These are phyloP conservation scores for Sordariomycetes sp. DNA, from an alignment of 2,329 filamentous ascomycete species.

Conservation along the genomic window DNA sequence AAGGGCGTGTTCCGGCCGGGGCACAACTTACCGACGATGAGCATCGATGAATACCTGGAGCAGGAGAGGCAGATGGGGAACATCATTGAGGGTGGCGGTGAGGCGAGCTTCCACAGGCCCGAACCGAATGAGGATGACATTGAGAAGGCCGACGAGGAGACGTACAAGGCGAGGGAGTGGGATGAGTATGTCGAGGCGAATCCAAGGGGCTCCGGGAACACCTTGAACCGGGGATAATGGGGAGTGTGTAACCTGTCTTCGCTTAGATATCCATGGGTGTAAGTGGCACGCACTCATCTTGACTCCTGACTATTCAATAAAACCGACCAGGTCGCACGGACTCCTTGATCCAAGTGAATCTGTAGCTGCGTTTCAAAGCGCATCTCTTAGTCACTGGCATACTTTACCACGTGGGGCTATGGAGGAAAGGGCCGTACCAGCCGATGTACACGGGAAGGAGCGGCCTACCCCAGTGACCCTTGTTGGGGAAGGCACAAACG, in stretches of 20 bases:
- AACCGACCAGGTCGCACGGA: too few relatives aligned
- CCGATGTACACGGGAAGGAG: too few relatives aligned
- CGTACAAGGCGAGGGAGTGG: constrained; percentile 87
- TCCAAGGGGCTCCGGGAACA: constrained; percentile 72
- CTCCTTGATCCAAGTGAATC: too few relatives aligned
- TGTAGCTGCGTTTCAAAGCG: too few relatives aligned
- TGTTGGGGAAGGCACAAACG: too few relatives aligned
- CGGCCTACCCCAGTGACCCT: too few relatives aligned
- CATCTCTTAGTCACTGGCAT: too few relatives aligned
- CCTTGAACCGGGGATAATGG: constrained; percentile 56
- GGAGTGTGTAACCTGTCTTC: background rate
- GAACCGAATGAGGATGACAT: constrained; percentile 82
- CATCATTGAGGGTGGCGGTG: constrained; percentile 83
- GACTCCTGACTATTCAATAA: too few relatives aligned
- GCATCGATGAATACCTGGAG: constrained; percentile 92
- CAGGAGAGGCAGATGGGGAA: constrained; percentile 76
- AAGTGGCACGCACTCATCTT: too few relatives aligned
- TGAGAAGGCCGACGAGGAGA: constrained; percentile 79
- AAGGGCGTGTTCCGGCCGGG: constrained; percentile 78
- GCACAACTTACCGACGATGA: constrained; percentile 94
- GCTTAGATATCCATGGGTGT: too few relatives aligned
- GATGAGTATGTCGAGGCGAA: constrained; percentile 91
- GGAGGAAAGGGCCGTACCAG: too few relatives aligned
- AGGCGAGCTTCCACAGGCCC: constrained; percentile 51
- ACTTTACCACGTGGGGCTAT: too few relatives aligned